Base-by-base conservation (phyloP, 768 basidiomycete species). In the Lactarius tabidus region DNA sequence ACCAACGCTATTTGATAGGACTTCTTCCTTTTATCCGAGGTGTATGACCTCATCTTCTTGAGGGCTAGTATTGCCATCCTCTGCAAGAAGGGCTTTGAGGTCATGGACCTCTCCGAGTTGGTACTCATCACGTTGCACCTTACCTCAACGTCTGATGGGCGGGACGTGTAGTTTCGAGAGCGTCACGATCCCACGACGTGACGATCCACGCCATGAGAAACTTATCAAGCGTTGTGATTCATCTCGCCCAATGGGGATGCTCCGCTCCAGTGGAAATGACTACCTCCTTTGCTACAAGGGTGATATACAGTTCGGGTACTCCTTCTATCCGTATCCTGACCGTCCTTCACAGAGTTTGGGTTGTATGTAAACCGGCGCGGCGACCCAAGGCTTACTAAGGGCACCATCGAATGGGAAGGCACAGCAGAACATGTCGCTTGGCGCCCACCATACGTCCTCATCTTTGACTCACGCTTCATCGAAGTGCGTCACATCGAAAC, bases 41-140 rank as follows among this genome's bases (percentile, higher is more conserved):
- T 95, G 0, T 93, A 86, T 67, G 91, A 93, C 72, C 80, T 97
- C 52, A 87, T 94, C 67, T 98, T 98, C 82, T 79, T 98, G 63
- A 95, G 95, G 74, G 90, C 91, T 9, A 91, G 90, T 77, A 90
- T 99, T 67, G 95, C 91, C 3, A 91, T 99, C 63, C 82, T 97
- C 33, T 95, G 95, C 70, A 87, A 90, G 0, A 93, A 92, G 72
- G 95, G 95, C 45, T 97, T 98, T 71, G 95, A 98, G 75, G 95
- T 98, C 71, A 98, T 98, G 91, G 93, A 98, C 70, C 82, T 98
- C 45, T 86, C 87, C 29, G 92, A 95, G 91, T 96, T 78, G 52
- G 91, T 75, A 26, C 10, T 51, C 35, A 56, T 12, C 29, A n/a
- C 31, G n/a, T 9, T n/a, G n/a, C 10, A 6, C 36, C n/a, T n/a